Percentiles rank a stretch among this genome's conserved stretches.
phyloP scores from a whole-genome alignment of 2,329 filamentous ascomycete genomes.

The Pestalotiopsis sp. region DNA sequence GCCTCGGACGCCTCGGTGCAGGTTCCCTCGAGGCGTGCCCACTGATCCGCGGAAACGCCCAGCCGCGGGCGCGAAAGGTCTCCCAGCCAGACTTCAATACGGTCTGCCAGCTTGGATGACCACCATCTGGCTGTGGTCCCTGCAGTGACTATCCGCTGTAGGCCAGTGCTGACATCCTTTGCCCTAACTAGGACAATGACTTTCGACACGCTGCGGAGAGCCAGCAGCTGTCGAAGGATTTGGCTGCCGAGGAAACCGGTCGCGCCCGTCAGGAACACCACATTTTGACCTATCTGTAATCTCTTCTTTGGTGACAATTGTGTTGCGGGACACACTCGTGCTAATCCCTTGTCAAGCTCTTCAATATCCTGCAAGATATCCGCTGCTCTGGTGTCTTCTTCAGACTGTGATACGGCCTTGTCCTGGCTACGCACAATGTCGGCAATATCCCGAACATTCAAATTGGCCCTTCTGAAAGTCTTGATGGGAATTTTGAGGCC shows the following conservation, averaged over 20 bases:
- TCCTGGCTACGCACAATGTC: not conserved
- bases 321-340: not conserved
- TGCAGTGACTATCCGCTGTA: not conserved
- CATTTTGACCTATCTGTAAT: not conserved
- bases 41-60: not conserved
- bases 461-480: not conserved
- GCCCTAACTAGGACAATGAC: not conserved
- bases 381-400: not conserved
- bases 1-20: not conserved
- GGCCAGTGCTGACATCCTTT: not conserved
- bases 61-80: conserved; percentile 8
- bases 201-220: not conserved
- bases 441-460: conserved; percentile 1
- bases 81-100: conserved; percentile 7
- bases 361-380: conserved; percentile 4
- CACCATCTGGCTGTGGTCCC: conserved; percentile 1
- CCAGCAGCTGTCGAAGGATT: conserved; percentile 10
- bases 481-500: conserved; percentile 4
- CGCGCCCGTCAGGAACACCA: conserved; percentile 8
- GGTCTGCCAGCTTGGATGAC: not conserved
- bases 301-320: not conserved
- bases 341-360: not conserved
- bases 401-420: not conserved
- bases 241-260: conserved; percentile 9
- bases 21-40: conserved; percentile 3